Evolutionary conservation across 345 rosid species (phyloP).

Genomic region (Linum usitatissimum): DNA sequence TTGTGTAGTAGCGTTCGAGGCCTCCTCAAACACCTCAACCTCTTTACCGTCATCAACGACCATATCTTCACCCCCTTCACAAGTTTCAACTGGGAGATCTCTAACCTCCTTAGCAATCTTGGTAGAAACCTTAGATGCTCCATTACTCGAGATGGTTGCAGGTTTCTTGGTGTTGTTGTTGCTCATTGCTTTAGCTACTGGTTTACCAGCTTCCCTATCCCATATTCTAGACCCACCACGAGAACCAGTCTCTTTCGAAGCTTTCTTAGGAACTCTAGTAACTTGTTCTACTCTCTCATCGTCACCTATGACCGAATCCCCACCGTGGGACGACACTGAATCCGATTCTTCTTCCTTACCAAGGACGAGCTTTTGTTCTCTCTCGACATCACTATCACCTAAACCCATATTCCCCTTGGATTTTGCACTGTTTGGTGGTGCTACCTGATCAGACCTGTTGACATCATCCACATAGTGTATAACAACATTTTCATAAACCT

Average conservation of each 20-base stretch:
- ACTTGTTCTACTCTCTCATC: conserved; percentile 42
- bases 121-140: conserved; percentile 21
- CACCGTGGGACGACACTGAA: conserved; percentile 42
- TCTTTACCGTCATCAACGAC: conserved; percentile 38
- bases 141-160: conserved; percentile 21
- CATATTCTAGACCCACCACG: conserved; percentile 16
- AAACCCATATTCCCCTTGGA: conserved; percentile 17
- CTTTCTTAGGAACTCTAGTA: conserved; percentile 21
- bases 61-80: conserved; percentile 36
- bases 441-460: conserved; percentile 29
- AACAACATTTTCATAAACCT: conserved; percentile 2
- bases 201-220: conserved; percentile 19
- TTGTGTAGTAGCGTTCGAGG: conserved; percentile 39
- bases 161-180: conserved; percentile 24
- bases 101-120: conserved; percentile 16
- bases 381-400: conserved; percentile 38
- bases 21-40: conserved; percentile 45
- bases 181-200: conserved; percentile 13
- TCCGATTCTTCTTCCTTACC: conserved; percentile 46
- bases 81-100: conserved; percentile 29
- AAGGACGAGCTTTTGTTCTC: conserved; percentile 17
- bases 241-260: conserved; percentile 13
- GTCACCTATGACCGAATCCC: conserved; percentile 31
- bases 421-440: conserved; percentile 24
- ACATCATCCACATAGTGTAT: conserved; percentile 14